Evolutionary conservation across 2,329 filamentous ascomycete genomes (phyloP), one percentile per base, ranked within the genome.

Genomic region (Arthrobotrys iridis): DNA sequence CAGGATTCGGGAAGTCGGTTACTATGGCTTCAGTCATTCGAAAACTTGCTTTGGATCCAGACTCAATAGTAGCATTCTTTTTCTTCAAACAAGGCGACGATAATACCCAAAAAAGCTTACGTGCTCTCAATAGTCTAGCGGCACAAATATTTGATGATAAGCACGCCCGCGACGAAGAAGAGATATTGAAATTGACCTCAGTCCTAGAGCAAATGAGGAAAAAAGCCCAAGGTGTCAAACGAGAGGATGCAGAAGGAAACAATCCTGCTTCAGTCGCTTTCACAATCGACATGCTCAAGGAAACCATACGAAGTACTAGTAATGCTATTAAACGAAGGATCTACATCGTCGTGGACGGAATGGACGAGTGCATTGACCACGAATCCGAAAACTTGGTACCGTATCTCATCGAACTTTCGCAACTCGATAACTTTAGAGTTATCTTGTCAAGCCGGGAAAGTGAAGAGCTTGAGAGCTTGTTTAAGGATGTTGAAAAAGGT

Each of bases 1-100:
- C 71, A 0, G 71, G 71, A 1, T 75, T 75, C 24, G 71, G 71
- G 7, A 75, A 75, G n/a, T 75, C 71, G 11, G 71, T 75, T 1
- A 68, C 55, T 0, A 24, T 75, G 40, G 71, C 71, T 11, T 63
- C 63, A 5, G 71, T 59, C 4, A 33, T 75, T 15, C 62, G 58
- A 11, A 48, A 43, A 20, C 13, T 75, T 24, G 50, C 71, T 2
- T 10, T 55, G 1, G 55, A 68, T 4, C 40, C 71, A 0, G n/a
- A 63, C 26, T 43, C 52, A 1, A 52, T 67, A 2, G 35, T 75
- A 11, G 48, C 63, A 3, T 75, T 68, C 37, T 75, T 75, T 20
- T 75, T 75, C 40, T 75, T 75, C 57, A 75, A 75, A 48, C 71
- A 68, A 45, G 71, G 71, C 20, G 71, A 75, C 15, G 71, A 75